Base-by-base conservation (phyloP, 257 asterid genomes). In the Solanum infundibuliforme region DNA sequence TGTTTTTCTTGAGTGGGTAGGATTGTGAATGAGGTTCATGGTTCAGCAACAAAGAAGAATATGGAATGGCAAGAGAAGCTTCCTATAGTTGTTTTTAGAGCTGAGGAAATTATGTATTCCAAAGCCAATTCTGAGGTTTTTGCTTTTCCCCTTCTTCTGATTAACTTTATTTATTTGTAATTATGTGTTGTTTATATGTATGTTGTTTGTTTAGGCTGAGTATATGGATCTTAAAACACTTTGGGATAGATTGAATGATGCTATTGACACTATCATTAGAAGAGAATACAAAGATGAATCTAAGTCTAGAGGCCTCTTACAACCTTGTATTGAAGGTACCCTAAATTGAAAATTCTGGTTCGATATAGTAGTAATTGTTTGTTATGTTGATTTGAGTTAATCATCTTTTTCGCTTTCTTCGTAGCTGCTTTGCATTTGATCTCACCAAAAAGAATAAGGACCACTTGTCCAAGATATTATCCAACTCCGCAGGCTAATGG, bases 251-350 rank as follows among this genome's bases (percentile, higher is more conserved):
- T 93, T 93, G 11, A 94, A 92, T 90, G 98, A 96, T 77, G 98
- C 99, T 16, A 93, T 96, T 89, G 87, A 94, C 91, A 93, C 93
- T 25, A 95, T 96, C 83, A 95, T 96, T 71, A 91, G 95, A 90
- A 93, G 95, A 84, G 99, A 96, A 84, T 95, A 93, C 90, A 92
- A 89, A 38, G 87, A 93, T 62, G 98, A 95, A 91, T 89, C 92
- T 58, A 98, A 94, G 90, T 89, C 93, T 83, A 95, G 95, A 21
- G 90, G 89, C 27, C 90, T 94, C 88, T 86, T 96, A 90, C 98
- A 92, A 91, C 98, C 98, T 88, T 96, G 99, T 87, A 94, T 96
- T 92, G 99, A 96, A 95, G 99, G 99, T 96, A 92, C 12, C 68
- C 68, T 65, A 5, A 25, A 34, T 46, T 38, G 11, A 36, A 39